Conservation (phyloP, 805 yeast genomes). For the Brettanomyces sp. region DNA sequence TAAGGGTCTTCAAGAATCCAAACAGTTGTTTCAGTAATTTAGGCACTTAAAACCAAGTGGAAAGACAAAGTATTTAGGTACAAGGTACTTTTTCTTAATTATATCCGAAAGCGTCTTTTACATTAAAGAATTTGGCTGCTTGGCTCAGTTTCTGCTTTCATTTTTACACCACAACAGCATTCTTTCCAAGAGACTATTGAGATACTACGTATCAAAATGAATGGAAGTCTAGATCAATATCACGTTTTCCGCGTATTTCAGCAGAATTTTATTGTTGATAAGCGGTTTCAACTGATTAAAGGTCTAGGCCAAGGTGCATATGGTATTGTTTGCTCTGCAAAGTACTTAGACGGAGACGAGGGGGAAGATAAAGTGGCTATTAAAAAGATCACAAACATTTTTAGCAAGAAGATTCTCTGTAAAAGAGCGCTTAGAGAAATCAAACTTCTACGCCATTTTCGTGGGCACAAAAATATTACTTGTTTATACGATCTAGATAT, state of each 20-base stretch:
- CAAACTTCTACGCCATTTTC: conserved; percentile 80
- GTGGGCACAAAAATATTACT: conserved; percentile 95
- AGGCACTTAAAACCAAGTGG: too few relatives aligned
- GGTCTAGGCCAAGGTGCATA: conserved; percentile 98
- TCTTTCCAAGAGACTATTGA: background rate
- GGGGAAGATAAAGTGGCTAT: conserved; percentile 88
- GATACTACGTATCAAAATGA: background rate
- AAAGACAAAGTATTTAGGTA: too few relatives aligned
- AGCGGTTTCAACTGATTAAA: conserved; percentile 77
- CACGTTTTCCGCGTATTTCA: conserved; percentile 49
- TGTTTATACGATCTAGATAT: conserved; percentile 92
- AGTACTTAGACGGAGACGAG: conserved; percentile 59
- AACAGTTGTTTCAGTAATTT: too few relatives aligned
- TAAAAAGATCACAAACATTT: conserved; percentile 91
- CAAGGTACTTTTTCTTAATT: too few relatives aligned
- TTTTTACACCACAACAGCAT: background rate
- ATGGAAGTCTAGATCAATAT: conserved; percentile 16
- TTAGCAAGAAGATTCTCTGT: conserved; percentile 82
- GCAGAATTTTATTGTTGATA: conserved; percentile 90
- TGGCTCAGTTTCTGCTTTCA: background rate
- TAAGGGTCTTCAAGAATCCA: too few relatives aligned
- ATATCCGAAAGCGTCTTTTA: too few relatives aligned
- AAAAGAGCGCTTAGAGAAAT: conserved; percentile 88
- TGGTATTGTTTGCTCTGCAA: conserved; percentile 93
- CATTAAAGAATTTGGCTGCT: too few relatives aligned